A percentile compares a stretch with the other conserved stretches of the same genome.
Conservation (phyloP, 345 rosid genomes). For the Gossypium rotundifolium region DNA sequence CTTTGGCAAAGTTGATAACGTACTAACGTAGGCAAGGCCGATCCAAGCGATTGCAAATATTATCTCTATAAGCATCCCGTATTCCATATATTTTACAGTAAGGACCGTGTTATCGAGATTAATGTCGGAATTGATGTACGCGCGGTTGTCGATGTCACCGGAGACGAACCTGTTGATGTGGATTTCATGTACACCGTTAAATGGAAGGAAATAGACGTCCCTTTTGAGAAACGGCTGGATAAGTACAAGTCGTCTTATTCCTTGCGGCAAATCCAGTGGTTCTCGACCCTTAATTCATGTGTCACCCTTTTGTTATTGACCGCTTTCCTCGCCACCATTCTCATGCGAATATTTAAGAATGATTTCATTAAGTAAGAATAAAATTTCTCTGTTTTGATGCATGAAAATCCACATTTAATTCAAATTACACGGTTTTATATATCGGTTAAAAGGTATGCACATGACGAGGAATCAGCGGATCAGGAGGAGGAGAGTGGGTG, state of each 20-base stretch:
- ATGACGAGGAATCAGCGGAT: slow-evolving; percentile 47
- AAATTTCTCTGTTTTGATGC: not conserved
- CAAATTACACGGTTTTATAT: not conserved
- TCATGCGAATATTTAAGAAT: slow-evolving; percentile 48
- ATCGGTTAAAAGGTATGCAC: slow-evolving; percentile 33
- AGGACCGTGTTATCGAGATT: slow-evolving; percentile 48
- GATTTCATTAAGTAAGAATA: slow-evolving; percentile 43
- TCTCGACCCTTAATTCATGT: slow-evolving; percentile 48
- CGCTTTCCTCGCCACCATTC: slow-evolving; percentile 50
- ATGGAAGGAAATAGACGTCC: slow-evolving; percentile 42
- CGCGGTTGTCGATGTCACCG: slow-evolving; percentile 30
- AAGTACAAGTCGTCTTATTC: slow-evolving; percentile 40
- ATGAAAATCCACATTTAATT: not conserved
- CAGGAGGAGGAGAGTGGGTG: slow-evolving; percentile 52
- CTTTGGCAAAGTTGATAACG: slow-evolving; percentile 41
- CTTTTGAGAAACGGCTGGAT: slow-evolving; percentile 46
- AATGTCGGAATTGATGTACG: slow-evolving; percentile 27
- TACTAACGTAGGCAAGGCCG: slow-evolving; percentile 33
- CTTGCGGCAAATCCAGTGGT: slow-evolving; percentile 51
- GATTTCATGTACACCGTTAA: slow-evolving; percentile 44
- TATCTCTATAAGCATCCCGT: slow-evolving; percentile 39
- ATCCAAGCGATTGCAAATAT: slow-evolving; percentile 37
- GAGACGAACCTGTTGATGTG: slow-evolving; percentile 34
- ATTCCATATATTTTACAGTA: slow-evolving; percentile 38
- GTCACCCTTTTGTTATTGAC: slow-evolving; percentile 49